A percentile compares a stretch with the other conserved stretches of the same genome.
Evolutionary conservation across 106 monocot genomes (phyloP).

Genomic region (Posidonia australis): DNA sequence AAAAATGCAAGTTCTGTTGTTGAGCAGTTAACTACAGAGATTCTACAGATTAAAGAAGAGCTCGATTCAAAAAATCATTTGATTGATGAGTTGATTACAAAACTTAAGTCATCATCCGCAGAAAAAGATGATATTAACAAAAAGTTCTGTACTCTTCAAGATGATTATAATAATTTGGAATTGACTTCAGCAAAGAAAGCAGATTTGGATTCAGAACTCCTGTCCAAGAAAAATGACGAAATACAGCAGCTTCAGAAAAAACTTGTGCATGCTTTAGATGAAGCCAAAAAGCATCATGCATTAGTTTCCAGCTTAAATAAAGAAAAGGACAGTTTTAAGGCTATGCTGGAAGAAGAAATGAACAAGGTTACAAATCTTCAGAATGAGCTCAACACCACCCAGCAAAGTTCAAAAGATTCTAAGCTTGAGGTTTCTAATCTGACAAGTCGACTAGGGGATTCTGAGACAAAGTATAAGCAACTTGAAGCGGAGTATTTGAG

Average conservation of each 20-base stretch:
- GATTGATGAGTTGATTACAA: slow-evolving; percentile 31
- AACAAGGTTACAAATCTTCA: slow-evolving; percentile 24
- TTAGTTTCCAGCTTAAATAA: slow-evolving; percentile 33
- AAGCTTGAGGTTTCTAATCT: slow-evolving; percentile 35
- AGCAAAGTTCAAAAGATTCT: slow-evolving; percentile 30
- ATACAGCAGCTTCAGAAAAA: slow-evolving; percentile 38
- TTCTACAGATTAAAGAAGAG: slow-evolving; percentile 30
- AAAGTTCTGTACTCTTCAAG: slow-evolving; percentile 34
- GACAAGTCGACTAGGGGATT: slow-evolving; percentile 28
- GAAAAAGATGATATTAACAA: slow-evolving; percentile 35
- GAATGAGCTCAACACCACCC: slow-evolving; percentile 34
- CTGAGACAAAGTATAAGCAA: slow-evolving; percentile 18
- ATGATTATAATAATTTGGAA: slow-evolving; percentile 51
- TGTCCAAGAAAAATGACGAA: slow-evolving; percentile 53
- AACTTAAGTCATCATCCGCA: slow-evolving; percentile 27
- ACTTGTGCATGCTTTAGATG: slow-evolving; percentile 28
- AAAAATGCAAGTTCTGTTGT: slow-evolving; percentile 33
- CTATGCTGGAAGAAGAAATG: slow-evolving; percentile 39
- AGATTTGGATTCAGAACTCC: slow-evolving; percentile 34
- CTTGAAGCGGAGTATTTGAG: slow-evolving; percentile 24
- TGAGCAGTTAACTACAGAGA: slow-evolving; percentile 40
- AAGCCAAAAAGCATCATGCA: slow-evolving; percentile 20
- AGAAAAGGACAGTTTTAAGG: slow-evolving; percentile 46
- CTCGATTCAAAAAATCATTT: slow-evolving; percentile 27
- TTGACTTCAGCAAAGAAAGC: slow-evolving; percentile 31